Evolutionary conservation across 2,329 filamentous ascomycete genomes (phyloP).

Genomic region (Ophiostoma angusticollis): DNA sequence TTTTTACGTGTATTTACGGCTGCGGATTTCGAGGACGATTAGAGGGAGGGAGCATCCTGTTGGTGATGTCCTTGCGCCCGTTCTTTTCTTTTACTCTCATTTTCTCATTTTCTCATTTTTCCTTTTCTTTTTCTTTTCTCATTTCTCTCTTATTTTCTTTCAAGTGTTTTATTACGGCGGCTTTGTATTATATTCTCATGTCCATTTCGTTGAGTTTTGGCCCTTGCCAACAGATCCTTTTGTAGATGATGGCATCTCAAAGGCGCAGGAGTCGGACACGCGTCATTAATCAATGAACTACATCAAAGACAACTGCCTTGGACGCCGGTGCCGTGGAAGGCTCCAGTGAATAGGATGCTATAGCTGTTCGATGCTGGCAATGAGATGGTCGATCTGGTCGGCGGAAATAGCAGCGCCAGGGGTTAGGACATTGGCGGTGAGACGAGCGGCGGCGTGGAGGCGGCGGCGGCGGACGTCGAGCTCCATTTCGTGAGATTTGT

Average conservation of each 20-base stretch:
- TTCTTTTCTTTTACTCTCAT: neutral
- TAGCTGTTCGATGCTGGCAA: slow-evolving; percentile 47
- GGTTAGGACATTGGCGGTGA: slow-evolving; percentile 30
- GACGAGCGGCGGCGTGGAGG: slow-evolving; percentile 35
- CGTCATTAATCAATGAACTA: no score
- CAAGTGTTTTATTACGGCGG: neutral
- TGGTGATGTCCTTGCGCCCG: neutral
- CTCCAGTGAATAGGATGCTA: slow-evolving; percentile 20
- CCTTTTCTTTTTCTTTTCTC: neutral
- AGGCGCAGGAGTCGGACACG: no score
- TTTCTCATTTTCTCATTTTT: neutral
- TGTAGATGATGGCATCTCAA: no score
- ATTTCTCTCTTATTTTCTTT: neutral
- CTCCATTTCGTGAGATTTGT: slow-evolving; percentile 72
- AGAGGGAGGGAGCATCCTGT: neutral
- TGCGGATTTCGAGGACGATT: neutral
- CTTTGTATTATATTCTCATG: no score
- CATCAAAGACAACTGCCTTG: no score
- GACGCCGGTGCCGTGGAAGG: no score
- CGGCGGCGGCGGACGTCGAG: slow-evolving; percentile 52
- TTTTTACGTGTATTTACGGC: slow-evolving; percentile 1
- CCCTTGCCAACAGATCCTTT: no score
- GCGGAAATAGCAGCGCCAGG: slow-evolving; percentile 6
- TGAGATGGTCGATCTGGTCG: slow-evolving; percentile 38
- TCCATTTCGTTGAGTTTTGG: no score